Conservation (phyloP, 2,329 filamentous ascomycete genomes). For the Phialophora expanda region DNA sequence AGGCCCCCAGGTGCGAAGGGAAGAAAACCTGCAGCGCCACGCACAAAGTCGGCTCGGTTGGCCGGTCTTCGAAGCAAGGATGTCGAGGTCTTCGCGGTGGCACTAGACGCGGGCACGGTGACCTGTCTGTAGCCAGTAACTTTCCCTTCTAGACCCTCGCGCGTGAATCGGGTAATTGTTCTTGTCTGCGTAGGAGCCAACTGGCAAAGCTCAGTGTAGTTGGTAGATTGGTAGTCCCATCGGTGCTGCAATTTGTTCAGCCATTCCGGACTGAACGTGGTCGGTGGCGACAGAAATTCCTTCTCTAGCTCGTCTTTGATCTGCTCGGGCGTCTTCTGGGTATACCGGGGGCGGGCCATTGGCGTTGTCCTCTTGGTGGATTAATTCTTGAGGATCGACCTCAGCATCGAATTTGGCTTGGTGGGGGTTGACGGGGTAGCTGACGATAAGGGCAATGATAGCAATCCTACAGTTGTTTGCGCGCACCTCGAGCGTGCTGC, state of each 20-base stretch:
- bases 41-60: slow-evolving; percentile 84
- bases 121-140: slow-evolving; percentile 95
- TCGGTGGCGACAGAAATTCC: slow-evolving; percentile 78
- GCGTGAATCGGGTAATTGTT: slow-evolving; percentile 89
- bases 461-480: too few species aligned
- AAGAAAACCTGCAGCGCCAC: slow-evolving; percentile 90
- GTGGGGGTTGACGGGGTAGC: not conserved
- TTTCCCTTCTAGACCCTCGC: slow-evolving; percentile 87
- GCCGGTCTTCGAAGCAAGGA: slow-evolving; percentile 86
- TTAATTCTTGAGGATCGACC: not conserved
- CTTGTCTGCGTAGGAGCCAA: slow-evolving; percentile 89
- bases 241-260: slow-evolving; percentile 84
- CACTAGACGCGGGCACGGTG: slow-evolving; percentile 84
- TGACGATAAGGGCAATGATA: not conserved
- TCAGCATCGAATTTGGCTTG: not conserved
- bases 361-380: not conserved
- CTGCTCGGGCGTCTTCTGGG: slow-evolving; percentile 36
- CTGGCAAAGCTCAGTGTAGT: slow-evolving; percentile 83
- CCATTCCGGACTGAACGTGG: slow-evolving; percentile 81
- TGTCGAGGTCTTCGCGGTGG: slow-evolving; percentile 93
- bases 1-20: slow-evolving; percentile 91
- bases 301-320: slow-evolving; percentile 74
- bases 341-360: slow-evolving; percentile 1
- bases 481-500: too few species aligned
- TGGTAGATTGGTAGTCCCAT: slow-evolving; percentile 76